Percentiles rank a stretch among this genome's conserved stretches.
Conservation (phyloP, 2,329 filamentous ascomycete species). For the Saccharata proteae region DNA sequence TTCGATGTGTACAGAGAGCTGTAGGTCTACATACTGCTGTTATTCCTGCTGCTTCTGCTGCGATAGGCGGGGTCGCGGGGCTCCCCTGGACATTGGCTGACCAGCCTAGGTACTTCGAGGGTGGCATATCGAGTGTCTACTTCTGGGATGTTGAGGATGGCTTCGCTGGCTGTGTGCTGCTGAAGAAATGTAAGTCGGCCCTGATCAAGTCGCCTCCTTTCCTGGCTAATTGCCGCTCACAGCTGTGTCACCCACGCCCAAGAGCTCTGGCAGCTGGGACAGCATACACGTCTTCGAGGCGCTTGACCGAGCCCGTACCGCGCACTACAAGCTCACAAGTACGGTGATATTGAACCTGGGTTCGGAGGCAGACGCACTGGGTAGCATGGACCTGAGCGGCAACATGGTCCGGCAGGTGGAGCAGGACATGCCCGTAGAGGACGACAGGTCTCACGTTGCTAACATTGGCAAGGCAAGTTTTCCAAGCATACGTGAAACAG, state of each 20-base stretch:
- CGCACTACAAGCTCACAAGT: conserved; percentile 95
- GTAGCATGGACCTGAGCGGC: conserved; percentile 82
- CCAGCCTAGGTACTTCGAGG: conserved; percentile 65
- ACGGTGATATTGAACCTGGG: conserved; percentile 89
- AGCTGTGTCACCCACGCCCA: conserved; percentile 55
- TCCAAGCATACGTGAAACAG: not conserved
- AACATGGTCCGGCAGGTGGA: conserved; percentile 98
- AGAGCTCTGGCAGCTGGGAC: conserved; percentile 79
- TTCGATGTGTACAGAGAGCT: conserved; percentile 95
- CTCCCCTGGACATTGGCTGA: conserved; percentile 12
- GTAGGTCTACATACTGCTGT: conserved; percentile 29
- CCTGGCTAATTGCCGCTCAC: conserved; percentile 12
- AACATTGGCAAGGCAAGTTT: conserved; percentile 58
- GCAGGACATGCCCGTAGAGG: conserved; percentile 77
- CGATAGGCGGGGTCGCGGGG: not conserved
- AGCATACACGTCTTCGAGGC: conserved; percentile 98
- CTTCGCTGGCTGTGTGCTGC: conserved; percentile 85
- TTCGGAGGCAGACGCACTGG: conserved; percentile 53
- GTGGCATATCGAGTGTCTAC: conserved; percentile 90
- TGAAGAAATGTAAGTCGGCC: conserved; percentile 70
- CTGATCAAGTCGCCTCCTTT: not conserved
- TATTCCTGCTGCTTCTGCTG: not conserved
- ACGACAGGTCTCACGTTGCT: conserved; percentile 84
- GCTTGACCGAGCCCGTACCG: conserved; percentile 78
- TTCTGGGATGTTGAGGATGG: conserved; percentile 98